Base-by-base conservation (phyloP, 257 asterid genomes). In the Penstemon eatonii region DNA sequence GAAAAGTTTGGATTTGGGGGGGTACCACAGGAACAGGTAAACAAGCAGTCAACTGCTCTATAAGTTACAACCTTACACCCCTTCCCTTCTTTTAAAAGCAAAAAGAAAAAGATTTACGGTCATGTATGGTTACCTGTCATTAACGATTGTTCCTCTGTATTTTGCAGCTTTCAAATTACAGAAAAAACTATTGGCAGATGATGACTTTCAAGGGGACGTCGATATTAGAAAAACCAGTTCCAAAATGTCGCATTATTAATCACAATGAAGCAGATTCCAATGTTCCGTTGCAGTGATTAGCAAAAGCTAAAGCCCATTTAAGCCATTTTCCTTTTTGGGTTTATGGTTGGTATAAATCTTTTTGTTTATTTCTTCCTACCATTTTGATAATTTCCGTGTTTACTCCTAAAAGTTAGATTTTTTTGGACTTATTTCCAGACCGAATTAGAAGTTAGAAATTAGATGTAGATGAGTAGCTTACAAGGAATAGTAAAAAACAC, bases 101-200 rank as follows among this genome's bases (percentile, higher is more conserved):
- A 51, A 42, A 51, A 41, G 4, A 25, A 61, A 52, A 11, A 13
- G 37, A 47, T 52, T 57, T 11, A 4, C 8, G 3, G 9, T 42
- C 56, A 44, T 61, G 53, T 57, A 7, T 36, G 5, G 47, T 63
- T 8, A 43, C 73, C 1, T 8, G 13, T 42, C 38, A 39, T 47
- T 55, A 12, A 39, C 43, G 13, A 62, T 65, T 67, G 70, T 5
- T 46, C 40, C 15, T 71, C 4, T 37, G 18, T 39, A 36, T 69
- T 56, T 74, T 85, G 89, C 96, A 94, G 99, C 86, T 94, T 67
- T 59, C 49, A 59, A 78, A 60, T 66, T 86, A 91, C 86, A 75
- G 89, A 65, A 91, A 76, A 83, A 80, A 46, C 44, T 87, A 97
- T 75, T 94, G 97, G 97, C 97, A 91, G 73, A 89, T 94, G 95